Base-by-base conservation (phyloP, 2,329 filamentous ascomycete genomes). In the Cytospora chrysosperma region DNA sequence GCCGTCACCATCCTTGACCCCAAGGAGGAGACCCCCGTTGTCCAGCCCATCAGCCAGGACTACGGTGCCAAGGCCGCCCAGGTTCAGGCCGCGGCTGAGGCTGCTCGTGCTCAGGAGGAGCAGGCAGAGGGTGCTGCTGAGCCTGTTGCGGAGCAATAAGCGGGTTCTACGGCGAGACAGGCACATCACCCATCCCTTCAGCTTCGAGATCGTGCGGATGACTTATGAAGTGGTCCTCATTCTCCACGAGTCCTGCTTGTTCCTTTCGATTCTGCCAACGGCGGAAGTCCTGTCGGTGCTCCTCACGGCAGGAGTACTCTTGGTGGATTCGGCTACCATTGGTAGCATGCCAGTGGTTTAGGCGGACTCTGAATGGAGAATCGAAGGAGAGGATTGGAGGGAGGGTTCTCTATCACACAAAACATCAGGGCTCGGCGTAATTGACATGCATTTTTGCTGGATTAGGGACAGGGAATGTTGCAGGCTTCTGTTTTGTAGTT, bases 1-100 rank as follows among this genome's bases (percentile, higher is more conserved):
- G 92, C 93, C 79, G 95, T 99, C 81, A 98, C 94, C 80, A 95
- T 99, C 83, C 97, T 98, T 82, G 95, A 99, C 87, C 96, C 95
- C 83, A 99, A 99, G 92, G 95, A 99, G 85, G 95, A 99, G 88
- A 88, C 93, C 79, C 88, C 90, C 75, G 90, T 98, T 71, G 87
- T 97, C 75, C 93, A 97, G 82, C 95, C 95, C 78, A 90, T 94
- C 81, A 94, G 90, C 82, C 93, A 97, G 84, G 96, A 99, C 85
- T 99, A 99, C 84, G 95, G 95, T 76, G 92, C 94, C 73, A 99
- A 99, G 91, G 85, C 85, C 68, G 83, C 83, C 68, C 80, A 82
- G 75, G 77, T 79, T 72, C 86, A 90, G 78, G 87, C 87, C 67
- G 85, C 86, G 69, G 88, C 85, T 70, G 85, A 85, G 75, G 85